Evolutionary conservation across 2,329 filamentous ascomycete genomes (phyloP), one percentile per base, ranked within the genome.

Genomic region (Nigrospora osmanthi): DNA sequence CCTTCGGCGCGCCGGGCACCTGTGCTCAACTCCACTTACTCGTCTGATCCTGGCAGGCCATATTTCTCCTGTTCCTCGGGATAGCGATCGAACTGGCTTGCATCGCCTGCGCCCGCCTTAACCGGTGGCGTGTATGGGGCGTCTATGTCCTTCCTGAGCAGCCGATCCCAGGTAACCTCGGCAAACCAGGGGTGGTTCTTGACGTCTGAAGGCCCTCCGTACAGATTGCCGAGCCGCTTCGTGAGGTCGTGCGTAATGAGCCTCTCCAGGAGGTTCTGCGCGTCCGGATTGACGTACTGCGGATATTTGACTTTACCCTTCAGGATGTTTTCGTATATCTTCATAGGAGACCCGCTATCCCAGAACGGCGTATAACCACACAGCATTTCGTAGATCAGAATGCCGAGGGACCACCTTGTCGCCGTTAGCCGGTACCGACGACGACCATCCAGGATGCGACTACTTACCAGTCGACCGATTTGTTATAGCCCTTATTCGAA

Each of bases 401-500:
- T 97, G 38, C 93, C 93, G 47, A 98, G 76, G 43, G 91, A 97
- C 93, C 93, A 98, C 90, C 90, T 96, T 54, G 11, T 47, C 28
- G 14, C 14, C 6, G 34, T 35, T 35, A 35, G 34, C 13, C 13
- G 12, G 4, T 9, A 9, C 33, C n/a, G 12, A 35, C 34, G 4
- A 7, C 23, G 6, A 7, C 10, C 11, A 6, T 43, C n/a, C 14
- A 6, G 23, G 16, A 23, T 13, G 12, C 13, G 11, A 17, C 17
- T 14, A 70, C 87, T 71, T 71, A 96, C 93, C 93, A 98, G 64
- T 98, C 93, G 15, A 98, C 93, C 35, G 91, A 96, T 67, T 97
- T 98, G 73, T 98, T 98, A 74, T 98, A 98, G 43, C 93, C 93
- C 70, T 97, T 97, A 65, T 91, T 96, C 48, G 89, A 90, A n/a